These are phyloP conservation scores for Rhizopus sp. DNA, from an alignment of 371 early-diverging fungal genomes.

Conservation along the genomic window DNA sequence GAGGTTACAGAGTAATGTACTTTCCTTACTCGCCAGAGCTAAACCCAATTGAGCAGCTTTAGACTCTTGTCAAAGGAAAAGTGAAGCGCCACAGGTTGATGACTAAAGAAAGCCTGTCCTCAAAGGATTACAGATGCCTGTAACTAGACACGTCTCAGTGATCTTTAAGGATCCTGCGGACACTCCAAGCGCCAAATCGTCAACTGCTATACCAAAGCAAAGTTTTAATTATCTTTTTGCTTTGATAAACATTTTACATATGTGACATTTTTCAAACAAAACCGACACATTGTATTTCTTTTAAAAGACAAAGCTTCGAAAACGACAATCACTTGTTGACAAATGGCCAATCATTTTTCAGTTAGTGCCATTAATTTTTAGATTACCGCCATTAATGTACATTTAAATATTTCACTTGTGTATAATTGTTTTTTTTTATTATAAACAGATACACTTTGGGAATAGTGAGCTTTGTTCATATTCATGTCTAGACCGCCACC, in stretches of 20 bases:
- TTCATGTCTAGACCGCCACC: background rate
- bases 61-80: conserved; percentile 7
- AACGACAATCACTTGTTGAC: too few relatives aligned
- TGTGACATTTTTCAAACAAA: too few relatives aligned
- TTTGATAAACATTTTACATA: conserved; percentile 11
- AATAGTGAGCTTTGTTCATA: background rate
- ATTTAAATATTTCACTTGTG: background rate
- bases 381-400: too few relatives aligned
- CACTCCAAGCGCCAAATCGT: conserved; percentile 9
- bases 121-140: conserved; percentile 9
- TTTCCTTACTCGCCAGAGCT: conserved; percentile 12
- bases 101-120: conserved; percentile 8
- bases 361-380: too few relatives aligned
- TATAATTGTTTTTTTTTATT: background rate
- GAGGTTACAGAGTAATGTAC: conserved; percentile 8
- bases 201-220: conserved; percentile 7
- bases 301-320: too few relatives aligned
- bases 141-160: conserved; percentile 8
- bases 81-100: conserved; percentile 10
- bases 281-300: too few relatives aligned
- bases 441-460: too few relatives aligned
- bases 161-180: conserved; percentile 9
- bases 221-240: conserved; percentile 5
- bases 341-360: too few relatives aligned
- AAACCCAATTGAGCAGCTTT: conserved; percentile 15